phyloP scores from a whole-genome alignment of 1,139 yeast genomes.

The Candida glucosophila region DNA sequence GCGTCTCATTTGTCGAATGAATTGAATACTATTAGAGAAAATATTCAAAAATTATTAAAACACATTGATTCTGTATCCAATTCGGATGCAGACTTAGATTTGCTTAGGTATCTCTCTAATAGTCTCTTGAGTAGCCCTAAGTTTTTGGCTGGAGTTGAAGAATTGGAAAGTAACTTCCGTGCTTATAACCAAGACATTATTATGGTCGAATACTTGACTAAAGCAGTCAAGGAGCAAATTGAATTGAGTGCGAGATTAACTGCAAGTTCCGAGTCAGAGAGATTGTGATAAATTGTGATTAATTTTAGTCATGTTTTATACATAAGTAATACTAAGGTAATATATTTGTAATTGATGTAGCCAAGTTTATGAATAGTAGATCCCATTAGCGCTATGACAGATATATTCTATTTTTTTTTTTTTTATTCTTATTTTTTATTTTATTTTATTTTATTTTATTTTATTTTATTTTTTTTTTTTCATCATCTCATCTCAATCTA shows the following conservation, averaged over 20 bases:
- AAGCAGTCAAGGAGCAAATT: constrained; percentile 79
- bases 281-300: too few relatives aligned
- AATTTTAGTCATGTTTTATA: too few relatives aligned
- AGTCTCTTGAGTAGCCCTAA: constrained; percentile 54
- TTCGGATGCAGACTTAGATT: constrained; percentile 39
- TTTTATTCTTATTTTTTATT: too few relatives aligned
- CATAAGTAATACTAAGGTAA: too few relatives aligned
- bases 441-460: too few relatives aligned
- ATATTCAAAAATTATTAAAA: constrained; percentile 46
- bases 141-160: constrained; percentile 47
- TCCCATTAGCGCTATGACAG: too few relatives aligned
- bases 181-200: constrained; percentile 75
- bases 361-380: too few relatives aligned
- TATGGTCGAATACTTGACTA: constrained; percentile 76
- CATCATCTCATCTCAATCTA: too few relatives aligned
- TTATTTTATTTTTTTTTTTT: too few relatives aligned
- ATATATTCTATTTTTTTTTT: too few relatives aligned
- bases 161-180: constrained; percentile 55
- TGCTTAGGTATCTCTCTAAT: constrained; percentile 63
- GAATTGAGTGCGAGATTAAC: constrained; percentile 74
- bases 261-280: constrained; percentile 24
- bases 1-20: constrained; percentile 42
- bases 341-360: too few relatives aligned
- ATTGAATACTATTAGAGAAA: constrained; percentile 42
- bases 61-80: constrained; percentile 42